Base-by-base conservation (phyloP, 2,329 filamentous ascomycete species). In the Epichloe sibirici region DNA sequence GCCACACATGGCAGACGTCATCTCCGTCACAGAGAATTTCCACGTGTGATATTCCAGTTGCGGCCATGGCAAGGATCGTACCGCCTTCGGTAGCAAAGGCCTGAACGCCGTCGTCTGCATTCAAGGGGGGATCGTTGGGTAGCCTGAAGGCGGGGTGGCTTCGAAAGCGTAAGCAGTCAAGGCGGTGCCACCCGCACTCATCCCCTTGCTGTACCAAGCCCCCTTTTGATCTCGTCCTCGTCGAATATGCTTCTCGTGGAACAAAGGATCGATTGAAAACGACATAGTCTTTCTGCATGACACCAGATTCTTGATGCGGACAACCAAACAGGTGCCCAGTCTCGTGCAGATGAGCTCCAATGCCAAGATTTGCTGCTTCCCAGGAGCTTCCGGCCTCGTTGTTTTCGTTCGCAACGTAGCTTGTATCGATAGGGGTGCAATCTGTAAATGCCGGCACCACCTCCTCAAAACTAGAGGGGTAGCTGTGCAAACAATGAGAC, bases 331-430 rank as follows among this genome's bases (percentile, higher is more conserved):
- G 69, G 69, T 95, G 91, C 3, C 91, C 91, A 0, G 86, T 86
- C 68, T 96, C 90, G 66, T 95, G 91, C 47, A 97, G 69, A 67
- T 97, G 91, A 9, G 89, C 90, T 7, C 91, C 91, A 57, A 97
- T 94, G 34, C 90, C 90, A 55, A 95, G 86, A 60, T 91, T 95
- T 28, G 88, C 90, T n/a, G 90, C 83, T 66, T 97, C 91, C 91
- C 91, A 97, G 46, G 83, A 93, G 64, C 88, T 95, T 25, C 90
- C 90, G 6, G 84, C 85, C 58, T 95, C 88, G 59, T 86, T 86
- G 66, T 83, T 88, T 65, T 95, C 88, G 61, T 96, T 95, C 15
- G 86, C 86, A 39, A 95, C 82, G 60, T 79, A 79, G 40, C 81
- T 78, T 9, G 83, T 87, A 64, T 97, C 88, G 0, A 90, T 96